These are phyloP conservation scores for Astrocystis sublimbata DNA, from an alignment of 495 filamentous ascomycete genomes.

Conservation along the genomic window DNA sequence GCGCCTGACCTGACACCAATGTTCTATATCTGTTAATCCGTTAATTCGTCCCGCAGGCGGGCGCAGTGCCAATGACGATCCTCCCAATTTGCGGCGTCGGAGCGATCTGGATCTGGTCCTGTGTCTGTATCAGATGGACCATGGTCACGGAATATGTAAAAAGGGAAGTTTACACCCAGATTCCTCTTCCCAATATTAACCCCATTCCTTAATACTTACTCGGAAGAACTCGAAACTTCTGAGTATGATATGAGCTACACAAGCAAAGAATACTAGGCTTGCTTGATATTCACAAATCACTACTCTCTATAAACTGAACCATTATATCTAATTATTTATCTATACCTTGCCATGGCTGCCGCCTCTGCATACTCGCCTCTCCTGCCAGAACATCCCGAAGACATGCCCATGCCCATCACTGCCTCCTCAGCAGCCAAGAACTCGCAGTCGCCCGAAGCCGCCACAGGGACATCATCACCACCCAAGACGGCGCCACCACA, in stretches of 20 bases:
- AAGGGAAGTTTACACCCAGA: no score
- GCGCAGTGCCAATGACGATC: neutral
- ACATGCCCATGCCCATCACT: no score
- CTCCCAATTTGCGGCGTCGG: neutral
- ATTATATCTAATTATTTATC: neutral
- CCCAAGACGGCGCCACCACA: slow-evolving; percentile 13
- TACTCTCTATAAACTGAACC: no score
- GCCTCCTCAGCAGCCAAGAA: neutral
- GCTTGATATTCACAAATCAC: no score
- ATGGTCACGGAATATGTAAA: no score
- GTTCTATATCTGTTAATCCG: slow-evolving; percentile 6
- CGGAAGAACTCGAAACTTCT: neutral
- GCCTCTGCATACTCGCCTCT: neutral
- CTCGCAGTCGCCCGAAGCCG: slow-evolving; percentile 7
- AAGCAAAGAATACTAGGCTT: neutral
- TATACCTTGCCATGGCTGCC: neutral
- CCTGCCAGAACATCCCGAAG: no score
- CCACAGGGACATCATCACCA: neutral
- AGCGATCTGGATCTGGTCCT: neutral
- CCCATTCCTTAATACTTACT: neutral
- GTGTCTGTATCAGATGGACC: neutral
- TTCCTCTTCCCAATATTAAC: no score
- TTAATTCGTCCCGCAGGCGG: neutral
- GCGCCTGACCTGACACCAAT: slow-evolving; percentile 3
- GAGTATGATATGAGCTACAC: neutral